These are phyloP conservation scores for Trichosporon asahii DNA, from an alignment of 1,284 basidiomycete genomes.

Conservation along the genomic window DNA sequence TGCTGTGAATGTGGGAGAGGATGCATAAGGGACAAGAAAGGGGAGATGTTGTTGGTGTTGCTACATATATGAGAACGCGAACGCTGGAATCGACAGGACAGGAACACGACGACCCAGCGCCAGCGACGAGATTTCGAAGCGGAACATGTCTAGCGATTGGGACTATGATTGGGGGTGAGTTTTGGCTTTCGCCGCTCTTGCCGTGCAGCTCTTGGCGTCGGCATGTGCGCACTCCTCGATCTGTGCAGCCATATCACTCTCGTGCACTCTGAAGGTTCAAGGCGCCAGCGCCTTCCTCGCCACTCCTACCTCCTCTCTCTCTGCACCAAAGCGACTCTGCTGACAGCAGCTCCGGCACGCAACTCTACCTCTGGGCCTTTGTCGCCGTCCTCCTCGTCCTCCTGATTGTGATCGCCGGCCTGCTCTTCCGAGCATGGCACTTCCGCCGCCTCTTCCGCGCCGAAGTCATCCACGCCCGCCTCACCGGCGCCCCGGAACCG, in stretches of 20 bases:
- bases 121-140: not conserved
- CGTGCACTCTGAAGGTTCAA: too few species aligned
- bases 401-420: slow-evolving; percentile 36
- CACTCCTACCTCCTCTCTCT: not conserved
- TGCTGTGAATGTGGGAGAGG: not conserved
- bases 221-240: not conserved
- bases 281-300: too few species aligned
- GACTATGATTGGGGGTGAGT: not conserved
- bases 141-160: not conserved
- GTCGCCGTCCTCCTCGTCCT: slow-evolving; percentile 48
- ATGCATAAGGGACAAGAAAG: not conserved
- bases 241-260: too few species aligned
- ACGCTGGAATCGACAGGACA: not conserved
- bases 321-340: not conserved
- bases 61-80: too few species aligned
- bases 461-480: slow-evolving; percentile 43
- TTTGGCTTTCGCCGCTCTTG: too few species aligned
- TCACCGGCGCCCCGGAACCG: slow-evolving; percentile 42
- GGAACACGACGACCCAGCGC: too few species aligned
- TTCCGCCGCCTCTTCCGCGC: slow-evolving; percentile 29
- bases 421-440: slow-evolving; percentile 39
- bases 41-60: not conserved
- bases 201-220: too few species aligned
- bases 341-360: slow-evolving; percentile 21
- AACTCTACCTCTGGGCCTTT: slow-evolving; percentile 51